phyloP scores from a whole-genome alignment of 78 protist species.

The Andalucia godoyi region DNA sequence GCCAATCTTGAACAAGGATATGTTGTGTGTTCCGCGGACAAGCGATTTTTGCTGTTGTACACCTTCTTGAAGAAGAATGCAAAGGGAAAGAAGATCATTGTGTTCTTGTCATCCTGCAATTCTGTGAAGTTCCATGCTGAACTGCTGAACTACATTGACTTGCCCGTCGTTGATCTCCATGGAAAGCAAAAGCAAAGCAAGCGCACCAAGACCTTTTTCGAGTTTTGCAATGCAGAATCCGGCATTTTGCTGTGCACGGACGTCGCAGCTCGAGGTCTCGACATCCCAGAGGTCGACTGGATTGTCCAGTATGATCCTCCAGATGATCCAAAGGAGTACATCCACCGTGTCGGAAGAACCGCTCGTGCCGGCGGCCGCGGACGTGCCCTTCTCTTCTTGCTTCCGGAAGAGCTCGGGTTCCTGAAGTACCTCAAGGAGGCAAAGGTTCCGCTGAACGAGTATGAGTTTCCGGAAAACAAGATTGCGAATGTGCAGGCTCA shows the following conservation, averaged over 20 bases:
- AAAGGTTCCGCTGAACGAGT: constrained; percentile 84
- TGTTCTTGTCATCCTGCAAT: constrained; percentile 67
- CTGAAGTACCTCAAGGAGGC: constrained; percentile 74
- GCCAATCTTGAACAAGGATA: constrained; percentile 87
- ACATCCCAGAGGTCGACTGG: constrained; percentile 97
- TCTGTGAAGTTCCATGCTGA: constrained; percentile 91
- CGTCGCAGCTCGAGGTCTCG: constrained; percentile 99
- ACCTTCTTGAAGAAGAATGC: constrained; percentile 88
- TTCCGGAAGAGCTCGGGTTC: constrained; percentile 91
- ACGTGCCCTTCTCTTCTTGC: constrained; percentile 85
- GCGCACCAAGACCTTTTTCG: constrained; percentile 94
- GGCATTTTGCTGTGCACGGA: constrained; percentile 96
- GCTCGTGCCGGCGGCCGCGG: constrained; percentile 88
- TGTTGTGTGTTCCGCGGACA: constrained; percentile 74
- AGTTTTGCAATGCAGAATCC: constrained; percentile 80
- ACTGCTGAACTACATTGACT: constrained; percentile 94
- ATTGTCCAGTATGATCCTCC: constrained; percentile 98
- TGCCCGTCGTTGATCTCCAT: constrained; percentile 91
- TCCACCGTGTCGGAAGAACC: constrained; percentile 96
- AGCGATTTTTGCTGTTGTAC: constrained; percentile 87
- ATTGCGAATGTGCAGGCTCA: constrained; percentile 59
- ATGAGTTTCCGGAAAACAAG: constrained; percentile 81
- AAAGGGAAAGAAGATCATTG: constrained; percentile 75
- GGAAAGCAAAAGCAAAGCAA: constrained; percentile 90
- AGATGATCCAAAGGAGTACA: constrained; percentile 88